Percentiles rank a stretch among this genome's conserved stretches.
Evolutionary conservation across 768 basidiomycete species (phyloP).

Genomic region (Peribolospora baueri): DNA sequence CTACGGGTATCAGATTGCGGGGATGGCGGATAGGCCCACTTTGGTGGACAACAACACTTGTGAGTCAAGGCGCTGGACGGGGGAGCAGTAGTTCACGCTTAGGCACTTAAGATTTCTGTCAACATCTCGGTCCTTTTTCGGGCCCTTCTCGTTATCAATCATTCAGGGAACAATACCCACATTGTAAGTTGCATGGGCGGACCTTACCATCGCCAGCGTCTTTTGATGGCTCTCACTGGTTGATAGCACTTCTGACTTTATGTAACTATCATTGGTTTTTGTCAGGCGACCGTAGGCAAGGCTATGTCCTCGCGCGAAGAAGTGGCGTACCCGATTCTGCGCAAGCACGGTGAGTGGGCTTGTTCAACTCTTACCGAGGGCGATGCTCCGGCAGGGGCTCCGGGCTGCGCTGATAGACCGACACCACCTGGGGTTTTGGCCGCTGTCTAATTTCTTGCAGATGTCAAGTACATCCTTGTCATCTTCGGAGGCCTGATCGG

Average conservation of each 20-base stretch:
- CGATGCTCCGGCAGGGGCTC: no score
- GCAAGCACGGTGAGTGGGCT: slow-evolving; percentile 39
- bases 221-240: not conserved
- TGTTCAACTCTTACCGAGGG: no score
- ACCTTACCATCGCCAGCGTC: not conserved
- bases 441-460: not conserved
- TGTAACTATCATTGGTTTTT: no score
- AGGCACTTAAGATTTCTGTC: no score
- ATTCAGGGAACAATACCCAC: slow-evolving; percentile 17
- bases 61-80: slow-evolving; percentile 27
- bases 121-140: no score
- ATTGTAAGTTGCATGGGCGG: no score
- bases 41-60: slow-evolving; percentile 98
- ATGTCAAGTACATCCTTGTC: slow-evolving; percentile 88
- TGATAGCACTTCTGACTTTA: not conserved
- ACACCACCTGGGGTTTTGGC: no score
- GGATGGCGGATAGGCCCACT: slow-evolving; percentile 90
- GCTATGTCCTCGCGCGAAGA: slow-evolving; percentile 90
- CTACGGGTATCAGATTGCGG: slow-evolving; percentile 85
- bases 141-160: slow-evolving; percentile 37
- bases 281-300: slow-evolving; percentile 73
- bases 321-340: slow-evolving; percentile 83
- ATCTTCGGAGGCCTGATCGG: slow-evolving; percentile 93
- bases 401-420: no score
- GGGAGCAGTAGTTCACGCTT: no score